phyloP scores from a whole-genome alignment of 768 basidiomycete species.

The Termitomyces bulborhizus region DNA sequence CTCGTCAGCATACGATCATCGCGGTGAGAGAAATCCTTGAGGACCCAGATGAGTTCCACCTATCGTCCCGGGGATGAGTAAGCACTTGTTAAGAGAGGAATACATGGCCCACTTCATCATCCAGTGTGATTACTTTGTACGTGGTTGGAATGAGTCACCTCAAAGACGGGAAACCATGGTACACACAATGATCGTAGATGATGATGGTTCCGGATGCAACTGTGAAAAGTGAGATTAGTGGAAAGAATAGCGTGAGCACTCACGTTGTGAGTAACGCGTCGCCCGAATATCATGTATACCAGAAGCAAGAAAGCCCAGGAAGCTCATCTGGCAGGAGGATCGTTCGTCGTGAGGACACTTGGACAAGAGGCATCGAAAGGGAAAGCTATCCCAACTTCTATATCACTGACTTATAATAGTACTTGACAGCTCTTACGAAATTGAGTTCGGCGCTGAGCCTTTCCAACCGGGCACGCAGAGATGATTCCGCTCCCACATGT shows the following conservation, averaged over 20 bases:
- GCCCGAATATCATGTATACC: conserved; percentile 31
- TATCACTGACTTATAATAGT: background rate
- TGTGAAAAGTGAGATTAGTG: conserved; percentile 14
- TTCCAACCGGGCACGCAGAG: background rate
- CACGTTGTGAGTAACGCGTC: conserved; percentile 39
- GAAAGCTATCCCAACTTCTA: background rate
- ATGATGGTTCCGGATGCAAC: conserved; percentile 49
- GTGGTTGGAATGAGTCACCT: background rate
- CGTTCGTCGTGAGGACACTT: background rate
- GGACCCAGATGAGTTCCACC: conserved; percentile 53
- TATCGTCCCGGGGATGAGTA: conserved; percentile 15
- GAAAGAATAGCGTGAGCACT: conserved; percentile 9
- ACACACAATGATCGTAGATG: conserved; percentile 48
- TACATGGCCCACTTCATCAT: conserved; percentile 38
- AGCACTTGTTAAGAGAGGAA: background rate
- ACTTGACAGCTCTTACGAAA: background rate
- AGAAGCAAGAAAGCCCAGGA: conserved; percentile 10
- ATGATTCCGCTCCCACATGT: background rate
- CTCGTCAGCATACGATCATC: background rate
- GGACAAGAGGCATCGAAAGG: conserved; percentile 3
- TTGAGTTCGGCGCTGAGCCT: background rate
- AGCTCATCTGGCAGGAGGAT: conserved; percentile 4
- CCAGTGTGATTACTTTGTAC: conserved; percentile 41
- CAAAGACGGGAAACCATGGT: background rate
- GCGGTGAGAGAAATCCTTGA: background rate